Base-by-base conservation (phyloP, 202 grass and related monocot species). In the Zoysia matrella region DNA sequence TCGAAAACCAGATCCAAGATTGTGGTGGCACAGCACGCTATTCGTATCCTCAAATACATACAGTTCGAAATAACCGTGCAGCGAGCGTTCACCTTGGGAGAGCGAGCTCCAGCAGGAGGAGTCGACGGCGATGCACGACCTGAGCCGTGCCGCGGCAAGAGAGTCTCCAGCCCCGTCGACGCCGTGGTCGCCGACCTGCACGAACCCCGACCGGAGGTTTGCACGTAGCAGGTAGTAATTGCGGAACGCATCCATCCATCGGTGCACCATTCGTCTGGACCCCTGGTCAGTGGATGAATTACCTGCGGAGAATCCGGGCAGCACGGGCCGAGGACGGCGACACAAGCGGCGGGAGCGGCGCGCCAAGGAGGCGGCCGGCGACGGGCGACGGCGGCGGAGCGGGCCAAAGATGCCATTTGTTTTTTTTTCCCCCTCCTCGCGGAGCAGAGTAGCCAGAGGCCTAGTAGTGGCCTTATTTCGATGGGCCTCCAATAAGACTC, bases 71-170 rank as follows among this genome's bases (percentile, higher is more conserved):
- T 16, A 52, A 14, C 1, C 36, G 13, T 54, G 30, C 11, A 30
- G 10, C 30, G 10, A 42, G 10, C 5, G 7, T 3, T 30, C 22
- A 95, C 95, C 95, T 93, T 93, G 95, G 8, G 92, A 98, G 62
- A 98, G 90, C 45, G 84, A 93, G 74, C 92, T 90, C 95, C 95
- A 98, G 82, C 86, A 93, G 42, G 90, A 93, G 42, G 90, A 90
- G 60, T 95, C 90, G 5, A 79, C 63, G 46, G 92, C 95, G 81
- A 98, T 93, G 71, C 82, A 95, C 15, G 92, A 93, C 72, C 81
- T 88, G 11, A 98, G 76, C 36, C 90, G 87, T 6, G 95, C 82
- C 36, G 88, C 10, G 95, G 95, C 86, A 95, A 78, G 80, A 98
- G 61, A 1, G 95, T 89, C 54, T 94, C 88, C 40, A 93, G 86